Base-by-base conservation (phyloP, 1,284 basidiomycete genomes). In the Neonothopanus nambi region DNA sequence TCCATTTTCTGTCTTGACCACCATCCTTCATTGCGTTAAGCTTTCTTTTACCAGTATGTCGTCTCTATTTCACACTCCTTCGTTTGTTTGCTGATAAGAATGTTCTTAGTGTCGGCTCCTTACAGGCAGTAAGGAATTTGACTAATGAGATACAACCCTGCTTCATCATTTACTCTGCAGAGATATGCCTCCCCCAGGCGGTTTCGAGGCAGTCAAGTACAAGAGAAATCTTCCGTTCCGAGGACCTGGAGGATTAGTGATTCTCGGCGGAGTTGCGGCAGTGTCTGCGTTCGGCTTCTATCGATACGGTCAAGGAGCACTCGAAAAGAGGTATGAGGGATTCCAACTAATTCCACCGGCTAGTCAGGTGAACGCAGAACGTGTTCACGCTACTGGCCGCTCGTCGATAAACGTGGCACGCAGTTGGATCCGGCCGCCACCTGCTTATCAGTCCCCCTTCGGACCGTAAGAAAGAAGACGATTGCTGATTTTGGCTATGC, bases 231-330 rank as follows among this genome's bases (percentile, higher is more conserved):
- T 99, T 56, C 95, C 97, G 47, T 79, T 93, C 67, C 86, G 91
- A 62, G 97, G 97, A 8, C 95, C 95, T 44, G 87, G 93, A 50
- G 95, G 94, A 30, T 76, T 89, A 54, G 87, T 85, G 61, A 87
- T 98, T 67, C 90, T 99, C 62, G 89, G 85, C 57, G 89, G 86
- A 41, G 87, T 95, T 61, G 82, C 87, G 59, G 88, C 84, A 57
- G 79, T 98, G 63, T 96, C 93, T 73, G 86, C 82, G 17, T 95
- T 87, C 71, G 96, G 96, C 18, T 97, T 98, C 77, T 99, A 93
- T 78, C 84, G 89, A 60, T 74, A 97, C 59, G 95, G 93, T 67
- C 81, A 82, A 76, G 93, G 92, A 55, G 97, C 95, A 71, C 69
- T 93, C 36, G 97, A 99, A 79, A 87, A 87, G 79, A 84, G 93